Conservation (phyloP, 2,329 filamentous ascomycete genomes). For the Hypoxylon sp. region DNA sequence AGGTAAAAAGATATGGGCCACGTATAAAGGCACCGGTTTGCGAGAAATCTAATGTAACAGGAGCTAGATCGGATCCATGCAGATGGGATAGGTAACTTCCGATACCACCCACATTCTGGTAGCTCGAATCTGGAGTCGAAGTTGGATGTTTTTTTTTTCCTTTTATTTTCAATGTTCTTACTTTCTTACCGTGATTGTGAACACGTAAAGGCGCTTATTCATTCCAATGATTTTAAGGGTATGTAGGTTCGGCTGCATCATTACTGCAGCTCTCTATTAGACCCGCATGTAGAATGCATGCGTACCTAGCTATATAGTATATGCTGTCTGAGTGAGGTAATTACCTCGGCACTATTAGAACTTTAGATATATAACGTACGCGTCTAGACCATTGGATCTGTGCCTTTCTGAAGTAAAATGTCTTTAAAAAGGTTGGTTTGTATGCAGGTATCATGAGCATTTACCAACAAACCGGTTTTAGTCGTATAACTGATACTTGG, state of each 20-base stretch:
- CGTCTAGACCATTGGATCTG: background rate
- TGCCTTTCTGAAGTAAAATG: background rate
- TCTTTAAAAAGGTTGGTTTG: background rate
- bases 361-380: background rate
- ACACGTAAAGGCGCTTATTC: background rate
- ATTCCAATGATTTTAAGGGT: conserved; percentile 7
- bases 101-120: conserved; percentile 11
- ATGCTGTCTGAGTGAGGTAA: conserved; percentile 10
- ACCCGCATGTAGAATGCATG: conserved; percentile 24
- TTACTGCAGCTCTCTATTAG: conserved; percentile 12
- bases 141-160: background rate
- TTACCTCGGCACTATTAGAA: conserved; percentile 23
- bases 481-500: background rate
- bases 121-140: background rate
- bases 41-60: conserved; percentile 13
- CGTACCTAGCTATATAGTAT: conserved; percentile 3
- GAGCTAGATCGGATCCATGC: conserved; percentile 15
- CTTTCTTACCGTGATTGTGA: background rate
- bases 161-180: background rate
- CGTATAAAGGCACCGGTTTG: conserved; percentile 17
- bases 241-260: conserved; percentile 14
- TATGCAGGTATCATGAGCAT: background rate
- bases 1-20: conserved; percentile 19
- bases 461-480: conserved; percentile 1
- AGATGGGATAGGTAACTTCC: conserved; percentile 19